Evolutionary conservation across 208 protist genomes (phyloP), one percentile per base, ranked within the genome.

Genomic region (Plasmodiophora brassicae): DNA sequence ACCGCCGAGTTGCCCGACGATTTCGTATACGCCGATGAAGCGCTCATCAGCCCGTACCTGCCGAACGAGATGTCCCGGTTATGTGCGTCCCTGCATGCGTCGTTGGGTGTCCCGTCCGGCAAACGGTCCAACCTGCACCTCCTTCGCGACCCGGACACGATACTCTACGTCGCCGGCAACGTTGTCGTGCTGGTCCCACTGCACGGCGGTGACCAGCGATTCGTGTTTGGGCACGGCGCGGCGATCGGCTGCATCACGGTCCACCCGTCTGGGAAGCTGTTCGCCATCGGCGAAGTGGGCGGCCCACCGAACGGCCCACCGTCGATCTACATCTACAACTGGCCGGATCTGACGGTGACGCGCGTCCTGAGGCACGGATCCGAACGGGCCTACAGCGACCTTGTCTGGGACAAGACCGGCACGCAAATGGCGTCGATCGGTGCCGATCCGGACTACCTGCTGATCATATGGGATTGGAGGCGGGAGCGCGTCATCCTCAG

Each of bases 381-480:
- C 0, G 93, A 94, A 46, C 89, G 90, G 22, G 95, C 94, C 5
- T 98, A 95, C 91, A 93, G 92, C 41, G 93, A 94, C 0, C 90
- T 96, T 36, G 60, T 90, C 46, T 99, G 98, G 91, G 95, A 94
- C 89, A 20, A 35, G 0, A 88, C 93, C 25, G 97, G 97, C 0
- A 92, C 45, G 20, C 94, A 94, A 87, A 94, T 99, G 72, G 97
- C 97, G 0, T 97, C 96, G 1, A 96, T 99, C 1, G 96, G 95
- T 41, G 93, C 92, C 32, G 92, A 86, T 32, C 97, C 97, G 0
- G 97, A 99, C 92, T 99, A 95, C 92, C 96, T 95, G 20, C 93
- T 99, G 0, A 95, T 95, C 0, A 93, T 99, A 35, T 99, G 97
- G 97, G 93, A 98, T 90, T 98, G 97, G 97, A 50, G 93, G 45